Evolutionary conservation across 805 yeast genomes (phyloP).

Genomic region (Kazachstania africana): DNA sequence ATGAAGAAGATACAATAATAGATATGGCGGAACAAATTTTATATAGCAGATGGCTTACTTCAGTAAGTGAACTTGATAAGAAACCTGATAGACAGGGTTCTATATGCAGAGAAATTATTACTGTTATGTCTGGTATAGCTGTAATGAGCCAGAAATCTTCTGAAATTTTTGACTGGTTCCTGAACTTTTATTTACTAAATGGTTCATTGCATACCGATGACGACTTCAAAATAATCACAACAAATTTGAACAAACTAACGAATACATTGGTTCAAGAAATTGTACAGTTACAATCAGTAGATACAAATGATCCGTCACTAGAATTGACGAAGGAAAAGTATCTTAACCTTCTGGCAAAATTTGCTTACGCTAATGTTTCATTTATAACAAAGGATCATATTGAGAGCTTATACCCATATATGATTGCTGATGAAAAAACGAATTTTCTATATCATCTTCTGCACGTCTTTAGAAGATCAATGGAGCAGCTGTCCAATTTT

Average conservation of each 20-base stretch:
- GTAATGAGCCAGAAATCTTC: conserved; percentile 29
- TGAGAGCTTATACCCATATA: conserved; percentile 49
- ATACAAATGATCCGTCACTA: conserved; percentile 7
- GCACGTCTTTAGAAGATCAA: conserved; percentile 39
- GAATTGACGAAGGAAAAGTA: conserved; percentile 1
- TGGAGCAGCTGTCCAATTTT: conserved; percentile 34
- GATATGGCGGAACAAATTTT: conserved; percentile 32
- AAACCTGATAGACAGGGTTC: not conserved
- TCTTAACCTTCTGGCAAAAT: conserved; percentile 34
- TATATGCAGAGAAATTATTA: conserved; percentile 10
- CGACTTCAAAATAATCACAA: conserved; percentile 4
- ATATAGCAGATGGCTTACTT: conserved; percentile 28
- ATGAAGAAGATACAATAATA: conserved; percentile 51
- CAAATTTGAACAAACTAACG: conserved; percentile 9
- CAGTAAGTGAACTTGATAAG: conserved; percentile 1
- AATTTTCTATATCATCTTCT: conserved; percentile 37
- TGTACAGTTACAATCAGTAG: conserved; percentile 22
- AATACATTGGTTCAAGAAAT: conserved; percentile 18
- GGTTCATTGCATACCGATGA: conserved; percentile 11
- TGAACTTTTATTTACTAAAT: conserved; percentile 34
- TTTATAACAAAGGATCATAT: conserved; percentile 59
- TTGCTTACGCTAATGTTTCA: conserved; percentile 41
- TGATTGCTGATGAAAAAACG: conserved; percentile 38
- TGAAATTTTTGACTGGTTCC: conserved; percentile 36
- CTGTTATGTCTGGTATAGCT: conserved; percentile 31